These are phyloP conservation scores for Arabidopsis hybrid DNA, from an alignment of 441 rosid genomes.

Conservation along the genomic window DNA sequence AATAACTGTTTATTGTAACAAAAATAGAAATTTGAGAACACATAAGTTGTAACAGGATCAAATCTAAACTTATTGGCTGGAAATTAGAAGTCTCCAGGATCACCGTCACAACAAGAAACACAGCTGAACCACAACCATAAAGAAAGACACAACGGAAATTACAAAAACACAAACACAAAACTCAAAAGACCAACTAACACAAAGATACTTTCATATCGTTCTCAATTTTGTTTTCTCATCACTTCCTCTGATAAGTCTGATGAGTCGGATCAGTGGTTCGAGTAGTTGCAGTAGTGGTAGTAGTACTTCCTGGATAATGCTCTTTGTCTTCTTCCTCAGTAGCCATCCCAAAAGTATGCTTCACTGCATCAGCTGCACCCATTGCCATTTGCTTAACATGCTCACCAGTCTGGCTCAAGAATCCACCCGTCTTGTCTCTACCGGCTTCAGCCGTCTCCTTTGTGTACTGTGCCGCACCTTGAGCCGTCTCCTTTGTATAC, in stretches of 20 bases:
- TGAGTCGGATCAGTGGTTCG: conserved; percentile 34
- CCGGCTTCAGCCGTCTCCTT: conserved; percentile 48
- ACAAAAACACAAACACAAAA: conserved; percentile 7
- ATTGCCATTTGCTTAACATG: conserved; percentile 63
- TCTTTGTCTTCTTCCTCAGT: conserved; percentile 40
- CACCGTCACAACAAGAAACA: conserved; percentile 25
- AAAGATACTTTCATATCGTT: conserved; percentile 2
- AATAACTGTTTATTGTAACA: conserved; percentile 13
- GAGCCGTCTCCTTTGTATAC: conserved; percentile 43
- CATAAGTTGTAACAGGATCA: conserved; percentile 18
- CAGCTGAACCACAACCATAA: conserved; percentile 20
- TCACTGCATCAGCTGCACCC: conserved; percentile 66
- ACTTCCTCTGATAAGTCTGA: conserved; percentile 43
- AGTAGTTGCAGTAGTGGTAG: conserved; percentile 24
- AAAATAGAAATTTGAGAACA: not conserved
- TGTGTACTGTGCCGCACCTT: conserved; percentile 40
- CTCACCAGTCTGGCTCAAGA: conserved; percentile 64
- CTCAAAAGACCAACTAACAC: conserved; percentile 26
- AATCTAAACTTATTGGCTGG: conserved; percentile 41
- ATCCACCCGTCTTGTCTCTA: conserved; percentile 55
- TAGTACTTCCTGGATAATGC: conserved; percentile 30
- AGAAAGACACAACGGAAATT: conserved; percentile 5
- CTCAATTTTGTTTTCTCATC: not conserved
- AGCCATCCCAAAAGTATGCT: conserved; percentile 60
- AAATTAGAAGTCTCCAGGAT: conserved; percentile 42